Evolutionary conservation across 768 basidiomycete species (phyloP).

Genomic region (Xerocomellus intermedius): DNA sequence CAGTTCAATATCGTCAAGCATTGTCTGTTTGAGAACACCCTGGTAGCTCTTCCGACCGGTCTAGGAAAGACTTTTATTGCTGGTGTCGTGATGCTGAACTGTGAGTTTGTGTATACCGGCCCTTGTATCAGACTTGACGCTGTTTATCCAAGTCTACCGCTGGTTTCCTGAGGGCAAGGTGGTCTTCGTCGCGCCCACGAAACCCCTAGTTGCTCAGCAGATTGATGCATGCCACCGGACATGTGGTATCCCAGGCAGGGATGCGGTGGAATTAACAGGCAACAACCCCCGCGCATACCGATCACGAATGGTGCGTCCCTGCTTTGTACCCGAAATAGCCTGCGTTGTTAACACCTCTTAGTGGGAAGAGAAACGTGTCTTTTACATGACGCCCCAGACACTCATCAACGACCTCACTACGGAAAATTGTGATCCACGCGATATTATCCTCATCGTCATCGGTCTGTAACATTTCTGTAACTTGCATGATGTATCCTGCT

Average conservation of each 20-base stretch:
- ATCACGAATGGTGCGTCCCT: conserved; percentile 54
- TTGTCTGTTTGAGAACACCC: conserved; percentile 87
- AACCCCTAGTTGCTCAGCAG: conserved; percentile 94
- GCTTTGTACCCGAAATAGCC: neutral
- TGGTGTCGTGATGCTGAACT: conserved; percentile 94
- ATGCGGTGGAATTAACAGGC: conserved; percentile 87
- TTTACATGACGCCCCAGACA: conserved; percentile 97
- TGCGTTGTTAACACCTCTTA: conserved; percentile 26
- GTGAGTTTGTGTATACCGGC: conserved; percentile 40
- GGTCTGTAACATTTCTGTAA: conserved; percentile 45
- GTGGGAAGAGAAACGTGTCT: conserved; percentile 84
- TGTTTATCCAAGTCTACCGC: conserved; percentile 62
- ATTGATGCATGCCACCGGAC: conserved; percentile 89
- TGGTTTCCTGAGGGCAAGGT: conserved; percentile 94
- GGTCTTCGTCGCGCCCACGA: conserved; percentile 93
- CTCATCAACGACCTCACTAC: conserved; percentile 80
- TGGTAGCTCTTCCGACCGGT: conserved; percentile 94
- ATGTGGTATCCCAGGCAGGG: conserved; percentile 87
- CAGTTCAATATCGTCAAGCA: conserved; percentile 90
- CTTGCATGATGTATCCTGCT: neutral
- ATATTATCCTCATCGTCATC: conserved; percentile 85
- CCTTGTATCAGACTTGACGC: conserved; percentile 1
- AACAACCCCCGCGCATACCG: conserved; percentile 54
- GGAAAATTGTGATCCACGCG: conserved; percentile 70
- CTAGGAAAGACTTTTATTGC: conserved; percentile 98